These are phyloP conservation scores for Sordariomycetes sp. DNA, from an alignment of 2,329 filamentous ascomycete species.

Conservation along the genomic window DNA sequence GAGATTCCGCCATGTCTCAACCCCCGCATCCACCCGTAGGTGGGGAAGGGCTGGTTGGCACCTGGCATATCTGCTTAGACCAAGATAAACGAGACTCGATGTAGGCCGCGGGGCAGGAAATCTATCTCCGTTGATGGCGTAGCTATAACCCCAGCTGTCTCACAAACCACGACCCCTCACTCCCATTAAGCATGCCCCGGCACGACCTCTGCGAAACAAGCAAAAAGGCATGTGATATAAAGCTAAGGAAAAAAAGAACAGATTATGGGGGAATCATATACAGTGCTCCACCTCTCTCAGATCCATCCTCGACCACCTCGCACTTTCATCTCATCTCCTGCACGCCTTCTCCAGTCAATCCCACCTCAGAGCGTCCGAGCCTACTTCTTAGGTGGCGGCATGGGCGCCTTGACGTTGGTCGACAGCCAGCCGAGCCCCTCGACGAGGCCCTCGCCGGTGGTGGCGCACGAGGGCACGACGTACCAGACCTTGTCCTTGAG, in stretches of 20 bases:
- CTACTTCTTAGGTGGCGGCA: slow-evolving; percentile 42
- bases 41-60: no score
- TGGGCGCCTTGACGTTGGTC: slow-evolving; percentile 68
- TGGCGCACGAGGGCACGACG: slow-evolving; percentile 74
- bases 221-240: not conserved
- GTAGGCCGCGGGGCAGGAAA: no score
- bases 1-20: no score
- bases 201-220: not conserved
- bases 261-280: not conserved
- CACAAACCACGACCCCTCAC: no score
- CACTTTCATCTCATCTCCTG: not conserved
- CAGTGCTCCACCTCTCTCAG: not conserved
- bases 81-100: no score
- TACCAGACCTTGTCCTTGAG: slow-evolving; percentile 80
- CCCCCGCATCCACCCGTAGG: no score
- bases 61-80: no score
- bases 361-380: not conserved
- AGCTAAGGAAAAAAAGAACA: not conserved
- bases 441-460: slow-evolving; percentile 68
- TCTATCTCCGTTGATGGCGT: no score
- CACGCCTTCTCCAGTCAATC: no score
- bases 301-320: not conserved
- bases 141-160: no score
- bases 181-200: no score
- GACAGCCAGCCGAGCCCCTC: slow-evolving; percentile 77